These are phyloP conservation scores for Sphagnum tenellum DNA, from an alignment of 225 moss, liverwort and hornwort species.

Conservation along the genomic window DNA sequence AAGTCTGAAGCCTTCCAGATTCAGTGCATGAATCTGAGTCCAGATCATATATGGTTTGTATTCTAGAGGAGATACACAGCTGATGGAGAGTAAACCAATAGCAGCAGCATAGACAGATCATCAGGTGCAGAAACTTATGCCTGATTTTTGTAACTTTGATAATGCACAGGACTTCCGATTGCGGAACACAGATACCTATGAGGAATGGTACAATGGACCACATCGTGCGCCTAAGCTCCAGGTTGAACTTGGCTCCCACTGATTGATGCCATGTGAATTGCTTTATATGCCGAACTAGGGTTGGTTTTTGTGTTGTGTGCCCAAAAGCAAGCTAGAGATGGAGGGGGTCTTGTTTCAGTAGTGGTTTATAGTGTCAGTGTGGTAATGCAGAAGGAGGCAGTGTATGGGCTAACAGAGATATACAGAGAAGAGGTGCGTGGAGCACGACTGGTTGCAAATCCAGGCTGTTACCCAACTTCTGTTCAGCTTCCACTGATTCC, in stretches of 20 bases:
- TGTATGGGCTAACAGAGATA: slow-evolving; percentile 81
- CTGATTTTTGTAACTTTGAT: neutral
- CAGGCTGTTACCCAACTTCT: slow-evolving; percentile 83
- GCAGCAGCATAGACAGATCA: no score
- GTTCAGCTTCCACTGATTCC: slow-evolving; percentile 83
- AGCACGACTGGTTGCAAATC: slow-evolving; percentile 81
- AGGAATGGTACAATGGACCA: slow-evolving; percentile 87
- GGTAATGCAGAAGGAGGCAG: slow-evolving; percentile 56
- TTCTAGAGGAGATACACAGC: no score
- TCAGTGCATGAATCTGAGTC: no score
- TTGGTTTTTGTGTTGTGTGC: no score
- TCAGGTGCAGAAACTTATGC: no score
- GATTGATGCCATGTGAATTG: no score
- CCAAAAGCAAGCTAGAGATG: no score
- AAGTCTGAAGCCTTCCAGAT: no score
- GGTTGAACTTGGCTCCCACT: slow-evolving; percentile 11
- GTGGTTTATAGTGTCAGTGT: neutral
- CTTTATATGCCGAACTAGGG: no score
- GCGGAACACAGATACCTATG: slow-evolving; percentile 53
- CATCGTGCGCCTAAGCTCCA: slow-evolving; percentile 83
- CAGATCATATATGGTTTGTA: no score
- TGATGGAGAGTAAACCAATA: no score
- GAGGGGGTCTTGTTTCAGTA: no score
- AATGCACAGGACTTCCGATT: slow-evolving; percentile 65
- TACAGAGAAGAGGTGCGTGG: slow-evolving; percentile 49